A percentile compares a stretch with the other conserved stretches of the same genome.
These are phyloP conservation scores for Cladosporium phlei DNA, from an alignment of 2,329 filamentous ascomycete genomes.

Conservation along the genomic window DNA sequence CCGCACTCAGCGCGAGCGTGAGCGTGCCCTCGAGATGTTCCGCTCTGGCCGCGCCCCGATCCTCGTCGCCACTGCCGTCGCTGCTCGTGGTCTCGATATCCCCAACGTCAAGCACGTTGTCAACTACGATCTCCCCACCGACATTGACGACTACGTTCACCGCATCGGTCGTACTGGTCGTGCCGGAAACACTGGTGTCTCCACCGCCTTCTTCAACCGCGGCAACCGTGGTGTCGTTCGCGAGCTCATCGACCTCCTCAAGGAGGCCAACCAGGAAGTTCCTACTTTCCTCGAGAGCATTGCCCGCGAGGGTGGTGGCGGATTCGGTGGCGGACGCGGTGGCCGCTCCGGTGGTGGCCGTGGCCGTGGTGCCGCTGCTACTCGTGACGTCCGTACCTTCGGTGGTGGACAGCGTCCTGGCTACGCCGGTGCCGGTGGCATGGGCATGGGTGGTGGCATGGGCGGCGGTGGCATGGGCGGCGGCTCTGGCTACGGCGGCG, in stretches of 20 bases:
- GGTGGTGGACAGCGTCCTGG: constrained; percentile 49
- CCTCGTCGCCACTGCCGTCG: constrained; percentile 92
- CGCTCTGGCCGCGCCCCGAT: constrained; percentile 93
- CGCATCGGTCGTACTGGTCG: constrained; percentile 99
- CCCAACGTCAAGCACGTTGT: constrained; percentile 95
- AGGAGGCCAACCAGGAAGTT: constrained; percentile 97
- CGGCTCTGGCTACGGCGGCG: constrained; percentile 28
- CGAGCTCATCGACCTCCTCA: constrained; percentile 93
- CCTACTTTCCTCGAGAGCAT: constrained; percentile 94
- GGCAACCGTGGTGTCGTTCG: constrained; percentile 97
- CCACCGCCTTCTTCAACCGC: constrained; percentile 99
- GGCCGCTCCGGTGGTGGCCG: constrained; percentile 65
- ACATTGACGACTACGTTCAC: constrained; percentile 98
- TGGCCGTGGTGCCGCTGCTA: constrained; percentile 64
- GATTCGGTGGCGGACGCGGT: constrained; percentile 68
- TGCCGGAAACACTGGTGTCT: constrained; percentile 97
- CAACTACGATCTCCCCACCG: constrained; percentile 98
- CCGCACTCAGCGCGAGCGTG: constrained; percentile 97
- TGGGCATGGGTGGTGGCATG: constrained; percentile 33
- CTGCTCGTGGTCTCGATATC: constrained; percentile 83
- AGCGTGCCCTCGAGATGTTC: constrained; percentile 96
- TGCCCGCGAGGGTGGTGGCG: constrained; percentile 84
- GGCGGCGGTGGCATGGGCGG: constrained; percentile 46
- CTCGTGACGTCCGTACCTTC: constrained; percentile 75
- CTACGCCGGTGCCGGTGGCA: constrained; percentile 55